Conservation (phyloP, 106 monocot genomes). For the Gastrodia elata region DNA sequence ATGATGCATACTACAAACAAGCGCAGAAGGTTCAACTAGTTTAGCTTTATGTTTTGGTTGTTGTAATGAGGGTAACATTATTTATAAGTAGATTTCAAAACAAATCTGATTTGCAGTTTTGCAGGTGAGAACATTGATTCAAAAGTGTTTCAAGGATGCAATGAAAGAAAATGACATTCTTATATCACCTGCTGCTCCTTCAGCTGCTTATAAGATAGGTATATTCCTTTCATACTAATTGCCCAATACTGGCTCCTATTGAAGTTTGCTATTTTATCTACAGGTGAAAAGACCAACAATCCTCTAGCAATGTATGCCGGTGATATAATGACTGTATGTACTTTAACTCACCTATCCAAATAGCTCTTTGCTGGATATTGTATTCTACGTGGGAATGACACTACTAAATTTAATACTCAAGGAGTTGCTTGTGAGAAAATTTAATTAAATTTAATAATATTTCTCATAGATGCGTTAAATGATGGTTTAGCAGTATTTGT, state of each 20-base stretch:
- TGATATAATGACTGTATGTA: constrained; percentile 84
- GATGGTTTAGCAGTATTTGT: neutral
- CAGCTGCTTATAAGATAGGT: constrained; percentile 91
- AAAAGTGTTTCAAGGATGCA: constrained; percentile 82
- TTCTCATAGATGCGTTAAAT: neutral
- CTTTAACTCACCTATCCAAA: neutral
- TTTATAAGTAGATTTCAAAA: constrained; percentile 1
- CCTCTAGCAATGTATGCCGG: constrained; percentile 97
- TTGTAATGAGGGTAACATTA: neutral
- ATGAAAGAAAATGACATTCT: constrained; percentile 69
- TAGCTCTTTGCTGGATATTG: neutral
- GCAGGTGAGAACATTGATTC: constrained; percentile 90
- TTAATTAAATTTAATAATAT: neutral
- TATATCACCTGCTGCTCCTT: constrained; percentile 92
- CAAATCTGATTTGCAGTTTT: constrained; percentile 16
- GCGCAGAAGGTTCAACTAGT: constrained; percentile 75
- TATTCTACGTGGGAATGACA: too few relatives aligned
- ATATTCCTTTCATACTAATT: neutral
- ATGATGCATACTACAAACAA: constrained; percentile 94
- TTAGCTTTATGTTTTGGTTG: neutral
- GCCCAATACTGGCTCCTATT: neutral
- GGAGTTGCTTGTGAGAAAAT: neutral
- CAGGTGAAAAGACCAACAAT: constrained; percentile 90
- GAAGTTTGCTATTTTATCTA: constrained; percentile 13
- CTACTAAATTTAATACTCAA: neutral